These are phyloP conservation scores for Penicillium sp. DNA, from an alignment of 2,329 filamentous ascomycete species.

Conservation along the genomic window DNA sequence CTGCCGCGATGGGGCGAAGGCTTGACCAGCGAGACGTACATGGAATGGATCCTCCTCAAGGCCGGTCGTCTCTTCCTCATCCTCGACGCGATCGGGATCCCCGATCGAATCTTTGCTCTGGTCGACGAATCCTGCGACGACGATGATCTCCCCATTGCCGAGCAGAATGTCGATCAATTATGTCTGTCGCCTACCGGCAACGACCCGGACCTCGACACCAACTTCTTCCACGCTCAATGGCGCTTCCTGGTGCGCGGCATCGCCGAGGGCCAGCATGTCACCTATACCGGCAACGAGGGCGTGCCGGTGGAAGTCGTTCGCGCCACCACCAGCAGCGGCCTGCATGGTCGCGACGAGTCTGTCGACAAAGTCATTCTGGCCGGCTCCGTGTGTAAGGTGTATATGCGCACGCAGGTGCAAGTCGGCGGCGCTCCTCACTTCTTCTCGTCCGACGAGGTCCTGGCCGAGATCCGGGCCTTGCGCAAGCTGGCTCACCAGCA, in stretches of 20 bases:
- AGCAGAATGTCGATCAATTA: conserved; percentile 54
- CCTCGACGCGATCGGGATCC: conserved; percentile 57
- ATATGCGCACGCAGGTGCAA: conserved; percentile 40
- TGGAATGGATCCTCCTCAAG: conserved; percentile 62
- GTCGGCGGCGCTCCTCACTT: conserved; percentile 39
- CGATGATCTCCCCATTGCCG: conserved; percentile 57
- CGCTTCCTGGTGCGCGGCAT: conserved; percentile 57
- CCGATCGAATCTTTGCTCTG: conserved; percentile 61
- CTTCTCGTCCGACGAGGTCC: conserved; percentile 40
- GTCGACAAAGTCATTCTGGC: conserved; percentile 45
- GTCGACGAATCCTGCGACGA: conserved; percentile 62
- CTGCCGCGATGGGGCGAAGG: conserved; percentile 45
- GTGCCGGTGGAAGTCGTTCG: conserved; percentile 57
- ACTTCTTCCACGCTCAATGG: conserved; percentile 61
- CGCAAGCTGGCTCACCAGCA: conserved; percentile 44
- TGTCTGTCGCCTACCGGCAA: conserved; percentile 52
- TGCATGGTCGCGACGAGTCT: conserved; percentile 31
- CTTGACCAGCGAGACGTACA: conserved; percentile 52
- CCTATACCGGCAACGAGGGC: conserved; percentile 58
- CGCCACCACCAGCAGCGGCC: conserved; percentile 33
- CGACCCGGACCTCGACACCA: conserved; percentile 47
- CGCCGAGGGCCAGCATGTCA: conserved; percentile 55
- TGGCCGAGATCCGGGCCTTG: conserved; percentile 41
- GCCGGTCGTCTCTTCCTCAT: conserved; percentile 59
- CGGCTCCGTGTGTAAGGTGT: conserved; percentile 34